Evolutionary conservation across 768 basidiomycete species (phyloP), one percentile per base, ranked within the genome.

Genomic region (Rhodotorula taiwanensis): DNA sequence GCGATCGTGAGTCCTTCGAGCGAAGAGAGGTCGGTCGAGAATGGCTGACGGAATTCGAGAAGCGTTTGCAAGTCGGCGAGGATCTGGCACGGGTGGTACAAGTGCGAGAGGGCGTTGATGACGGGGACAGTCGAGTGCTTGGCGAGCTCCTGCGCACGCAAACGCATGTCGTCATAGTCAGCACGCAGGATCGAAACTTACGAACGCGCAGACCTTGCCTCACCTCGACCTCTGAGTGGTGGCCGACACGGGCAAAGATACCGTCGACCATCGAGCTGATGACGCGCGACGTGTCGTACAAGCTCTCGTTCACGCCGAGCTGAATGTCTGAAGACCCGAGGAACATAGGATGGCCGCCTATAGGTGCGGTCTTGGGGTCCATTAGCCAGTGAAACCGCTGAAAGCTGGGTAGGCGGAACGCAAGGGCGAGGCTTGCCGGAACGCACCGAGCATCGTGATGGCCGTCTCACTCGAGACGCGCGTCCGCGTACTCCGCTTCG

Each of bases 11-110:
- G 81, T 1, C 91, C 86, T 2, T 82, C 82, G 31, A 97, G 80
- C n/a, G 71, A 62, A 10, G 61, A 43, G 66, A 71, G 71, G 69
- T 53, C 56, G 70, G 65, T 55, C 44, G 52, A 70, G 71, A 64
- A 67, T 45, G 60, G 67, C 36, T 27, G 44, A 66, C 73, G 76
- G 52, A 73, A 59, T 74, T 95, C 92, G 71, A 89, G 84, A 21
- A 98, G 80, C 0, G 93, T 93, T 65, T 98, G 79, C 8, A 98
- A 75, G 78, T 97, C 92, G 4, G 95, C 95, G 33, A 99, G 84
- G 64, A 86, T 84, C 74, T 99, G 95, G 0, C 92, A 93, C 5
- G 95, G 95, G 74, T 99, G 95, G 86, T 90, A 99, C 48, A 92
- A 82, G 23, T 87, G 87, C 4, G 91, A 95, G 25, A 99, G 84